These are phyloP conservation scores for Coemansia sp. DNA, from an alignment of 192 early-diverging fungal species.

Conservation along the genomic window DNA sequence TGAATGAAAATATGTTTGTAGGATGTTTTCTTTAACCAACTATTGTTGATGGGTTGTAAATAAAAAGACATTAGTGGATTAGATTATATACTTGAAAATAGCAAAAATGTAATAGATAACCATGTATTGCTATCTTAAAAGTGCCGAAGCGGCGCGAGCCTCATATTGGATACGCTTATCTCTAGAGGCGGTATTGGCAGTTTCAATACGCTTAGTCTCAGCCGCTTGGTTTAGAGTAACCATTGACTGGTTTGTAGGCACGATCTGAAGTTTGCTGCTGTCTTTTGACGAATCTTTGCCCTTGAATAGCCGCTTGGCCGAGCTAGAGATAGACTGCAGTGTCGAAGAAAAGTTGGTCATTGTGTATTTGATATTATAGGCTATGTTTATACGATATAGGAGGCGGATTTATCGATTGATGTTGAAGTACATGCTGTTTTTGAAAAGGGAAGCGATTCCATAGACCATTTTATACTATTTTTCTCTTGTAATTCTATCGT, in stretches of 20 bases:
- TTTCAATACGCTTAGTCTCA: background rate
- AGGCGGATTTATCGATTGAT: too few species aligned
- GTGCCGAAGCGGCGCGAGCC: background rate
- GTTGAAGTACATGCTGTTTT: too few species aligned
- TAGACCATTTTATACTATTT: too few species aligned
- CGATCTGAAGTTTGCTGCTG: background rate
- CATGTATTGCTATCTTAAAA: background rate
- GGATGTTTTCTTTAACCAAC: too few species aligned
- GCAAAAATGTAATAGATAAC: background rate
- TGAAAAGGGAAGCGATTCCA: too few species aligned
- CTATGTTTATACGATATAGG: too few species aligned
- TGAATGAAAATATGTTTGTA: too few species aligned
- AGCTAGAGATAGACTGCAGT: background rate
- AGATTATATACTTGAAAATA: background rate
- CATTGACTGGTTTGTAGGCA: background rate
- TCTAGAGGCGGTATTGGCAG: background rate
- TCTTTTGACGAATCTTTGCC: background rate
- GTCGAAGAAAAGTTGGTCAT: background rate
- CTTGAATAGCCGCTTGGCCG: background rate
- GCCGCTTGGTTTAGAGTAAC: constrained; percentile 2
- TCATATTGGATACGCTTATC: constrained; percentile 1
- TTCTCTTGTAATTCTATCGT: too few species aligned
- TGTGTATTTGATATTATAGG: background rate
- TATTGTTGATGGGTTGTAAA: too few species aligned
- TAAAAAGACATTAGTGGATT: too few species aligned